A percentile compares a stretch with the other conserved stretches of the same genome.
Evolutionary conservation across 2,329 filamentous ascomycete genomes (phyloP).

Genomic region (Calcarisporium arbuscula): DNA sequence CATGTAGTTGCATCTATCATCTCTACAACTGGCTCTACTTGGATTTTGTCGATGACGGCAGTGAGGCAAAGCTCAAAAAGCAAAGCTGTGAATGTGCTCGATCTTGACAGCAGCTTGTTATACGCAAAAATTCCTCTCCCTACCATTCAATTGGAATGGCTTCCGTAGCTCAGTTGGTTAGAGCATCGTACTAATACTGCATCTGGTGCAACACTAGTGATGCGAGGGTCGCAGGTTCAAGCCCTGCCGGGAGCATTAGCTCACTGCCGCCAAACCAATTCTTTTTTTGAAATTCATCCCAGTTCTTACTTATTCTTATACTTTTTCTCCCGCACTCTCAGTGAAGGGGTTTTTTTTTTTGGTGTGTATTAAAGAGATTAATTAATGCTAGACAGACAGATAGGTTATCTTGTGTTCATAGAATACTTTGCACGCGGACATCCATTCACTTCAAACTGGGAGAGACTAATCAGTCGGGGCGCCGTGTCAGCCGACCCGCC

Average conservation of each 20-base stretch:
- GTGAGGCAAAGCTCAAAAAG: not conserved
- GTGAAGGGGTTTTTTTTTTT: not conserved
- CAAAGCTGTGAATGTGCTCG: too few relatives aligned
- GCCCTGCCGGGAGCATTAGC: slow-evolving; percentile 22
- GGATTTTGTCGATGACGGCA: not conserved
- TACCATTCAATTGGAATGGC: slow-evolving; percentile 14
- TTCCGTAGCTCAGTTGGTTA: slow-evolving; percentile 6
- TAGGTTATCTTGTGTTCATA: not conserved
- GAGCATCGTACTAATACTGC: slow-evolving; percentile 13
- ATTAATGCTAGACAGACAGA: not conserved
- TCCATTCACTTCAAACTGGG: too few relatives aligned
- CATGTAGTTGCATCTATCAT: not conserved
- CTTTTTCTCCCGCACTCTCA: not conserved
- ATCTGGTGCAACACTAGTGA: slow-evolving; percentile 13
- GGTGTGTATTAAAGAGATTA: not conserved
- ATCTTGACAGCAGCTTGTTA: not conserved
- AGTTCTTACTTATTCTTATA: not conserved
- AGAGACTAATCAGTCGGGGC: too few relatives aligned
- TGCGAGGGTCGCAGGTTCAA: slow-evolving; percentile 26
- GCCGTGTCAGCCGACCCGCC: too few relatives aligned
- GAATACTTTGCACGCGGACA: too few relatives aligned
- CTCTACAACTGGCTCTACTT: not conserved
- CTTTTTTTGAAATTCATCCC: slow-evolving; percentile 6
- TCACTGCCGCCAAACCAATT: slow-evolving; percentile 14
- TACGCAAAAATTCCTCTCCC: not conserved